Evolutionary conservation across 208 protist species (phyloP), one percentile per base, ranked within the genome.

Genomic region (Kentomonas sorsogonicus): DNA sequence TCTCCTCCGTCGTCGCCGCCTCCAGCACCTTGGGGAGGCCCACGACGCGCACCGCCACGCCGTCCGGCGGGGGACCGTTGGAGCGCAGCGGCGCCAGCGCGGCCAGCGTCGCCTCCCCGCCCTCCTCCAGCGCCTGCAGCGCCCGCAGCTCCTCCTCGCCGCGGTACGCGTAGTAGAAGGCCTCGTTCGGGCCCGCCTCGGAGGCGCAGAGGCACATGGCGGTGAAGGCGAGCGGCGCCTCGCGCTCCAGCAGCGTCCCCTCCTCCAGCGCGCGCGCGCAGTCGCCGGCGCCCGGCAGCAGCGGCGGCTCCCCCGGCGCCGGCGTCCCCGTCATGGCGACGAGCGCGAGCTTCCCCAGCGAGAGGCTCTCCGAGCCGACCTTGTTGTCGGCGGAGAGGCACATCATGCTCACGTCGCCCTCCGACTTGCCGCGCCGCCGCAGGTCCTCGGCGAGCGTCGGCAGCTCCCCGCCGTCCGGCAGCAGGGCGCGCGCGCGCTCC

Each of bases 1-100:
- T 51, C 26, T 66, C 60, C 31, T 80, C 72, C 15, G 77, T 83
- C 16, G 74, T 70, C 33, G 73, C 66, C 23, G 88, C 63, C 48
- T 78, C 60, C 48, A 91, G 83, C 38, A 88, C 79, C 65, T 91
- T 81, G 10, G 79, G 79, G 18, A 88, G 62, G 6, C 84, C 84
- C 23, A 79, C 41, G 45, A 91, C 59, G 36, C 68, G 68, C 53
- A 83, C 69, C 16, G 50, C 58, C 29, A 68, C 72, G 23, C 47
- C 25, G n/a, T 47, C 71, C 52, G 69, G 71, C 7, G 60, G 7
- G 30, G 41, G 59, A 25, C 54, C 72, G 1, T 43, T 46, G 20
- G 61, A 61, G 36, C 50, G 54, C 40, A 91, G 67, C 4, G 71
- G 69, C 10, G 77, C 68, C 27, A 91, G 71, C 3, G 79, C 77